Evolutionary conservation across 1,139 yeast genomes (phyloP).

Genomic region (Entelexis paramagnoliae): DNA sequence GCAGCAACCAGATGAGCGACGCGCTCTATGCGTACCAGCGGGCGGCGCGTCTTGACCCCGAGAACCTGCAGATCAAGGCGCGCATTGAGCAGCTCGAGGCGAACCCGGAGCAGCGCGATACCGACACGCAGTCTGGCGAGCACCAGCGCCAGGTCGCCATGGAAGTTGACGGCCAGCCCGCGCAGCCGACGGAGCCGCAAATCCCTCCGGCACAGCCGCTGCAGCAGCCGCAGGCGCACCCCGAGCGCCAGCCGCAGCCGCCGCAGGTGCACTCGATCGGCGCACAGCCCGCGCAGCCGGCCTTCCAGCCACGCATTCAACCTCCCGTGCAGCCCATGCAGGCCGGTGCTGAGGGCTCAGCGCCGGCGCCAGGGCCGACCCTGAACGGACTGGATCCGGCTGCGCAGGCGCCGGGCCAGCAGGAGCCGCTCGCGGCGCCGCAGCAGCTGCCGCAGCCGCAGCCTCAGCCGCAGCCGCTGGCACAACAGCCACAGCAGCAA

Average conservation of each 20-base stretch:
- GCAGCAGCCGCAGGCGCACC: slow-evolving; percentile 39
- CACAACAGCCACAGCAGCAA: background rate
- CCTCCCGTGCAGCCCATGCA: slow-evolving; percentile 1
- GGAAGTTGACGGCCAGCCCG: slow-evolving; percentile 6
- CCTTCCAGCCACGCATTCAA: background rate
- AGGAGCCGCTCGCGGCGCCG: background rate
- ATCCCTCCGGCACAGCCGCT: slow-evolving; percentile 3
- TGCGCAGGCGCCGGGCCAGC: background rate
- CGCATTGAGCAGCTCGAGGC: slow-evolving; percentile 67
- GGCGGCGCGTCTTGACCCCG: slow-evolving; percentile 91
- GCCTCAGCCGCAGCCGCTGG: background rate
- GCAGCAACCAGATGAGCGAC: slow-evolving; percentile 88
- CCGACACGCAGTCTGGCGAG: background rate
- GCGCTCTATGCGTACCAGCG: slow-evolving; percentile 95
- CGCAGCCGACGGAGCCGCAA: slow-evolving; percentile 42
- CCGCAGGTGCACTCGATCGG: slow-evolving; percentile 13
- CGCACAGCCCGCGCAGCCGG: background rate
- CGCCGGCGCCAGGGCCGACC: background rate
- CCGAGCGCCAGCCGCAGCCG: slow-evolving; percentile 24
- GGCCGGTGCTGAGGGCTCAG: background rate
- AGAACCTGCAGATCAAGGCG: slow-evolving; percentile 86
- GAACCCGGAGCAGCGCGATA: slow-evolving; percentile 4
- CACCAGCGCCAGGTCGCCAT: background rate
- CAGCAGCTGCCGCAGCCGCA: background rate
- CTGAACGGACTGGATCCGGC: background rate